Evolutionary conservation across 2,329 filamentous ascomycete genomes (phyloP), one percentile per base, ranked within the genome.

Genomic region (Aspergillus spinulosporus): DNA sequence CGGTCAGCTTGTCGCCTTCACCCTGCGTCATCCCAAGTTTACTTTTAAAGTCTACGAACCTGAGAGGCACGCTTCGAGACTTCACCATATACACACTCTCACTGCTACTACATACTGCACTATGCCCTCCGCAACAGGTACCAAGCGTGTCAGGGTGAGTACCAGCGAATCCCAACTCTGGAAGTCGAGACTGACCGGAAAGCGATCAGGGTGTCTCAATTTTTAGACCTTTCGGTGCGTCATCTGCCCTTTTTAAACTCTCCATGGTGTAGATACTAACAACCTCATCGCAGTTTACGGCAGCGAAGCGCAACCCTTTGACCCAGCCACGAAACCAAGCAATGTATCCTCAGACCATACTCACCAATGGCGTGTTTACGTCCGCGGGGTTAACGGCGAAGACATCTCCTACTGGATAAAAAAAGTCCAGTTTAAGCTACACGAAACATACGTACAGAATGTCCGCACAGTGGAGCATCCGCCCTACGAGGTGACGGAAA

Each of bases 391-490:
- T 53, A 91, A 96, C 67, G 90, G 90, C 72, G 89, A 90, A 58
- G 90, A 96, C 70, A 88, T 97, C 64, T 92, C 90, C 29, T 94
- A 96, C 74, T 99, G 94, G 92, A 82, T 97, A 63, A 90, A 93
- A 57, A 93, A 96, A 67, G 93, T 99, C 1, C 92, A 97, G 73
- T 99, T 99, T 78, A 97, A 97, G 75, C 85, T 99, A 12, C 93
- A 97, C 80, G 92, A 97, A 74, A 97, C 93, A 7, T 97, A 97
- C 72, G 87, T 91, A 29, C 96, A 97, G 74, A 89, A 89, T 56
- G 83, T 94, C 21, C 88, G 94, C 65, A 96, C 88, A 71, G 81
- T 94, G 68, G 92, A 96, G 68, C 84, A 85, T 59, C 84, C 89
- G 68, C 92, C 80, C 8, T 99, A 97, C 68, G 81, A 90, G 68